Evolutionary conservation across 768 basidiomycete genomes (phyloP).

Genomic region (Atractiella rhizophila): DNA sequence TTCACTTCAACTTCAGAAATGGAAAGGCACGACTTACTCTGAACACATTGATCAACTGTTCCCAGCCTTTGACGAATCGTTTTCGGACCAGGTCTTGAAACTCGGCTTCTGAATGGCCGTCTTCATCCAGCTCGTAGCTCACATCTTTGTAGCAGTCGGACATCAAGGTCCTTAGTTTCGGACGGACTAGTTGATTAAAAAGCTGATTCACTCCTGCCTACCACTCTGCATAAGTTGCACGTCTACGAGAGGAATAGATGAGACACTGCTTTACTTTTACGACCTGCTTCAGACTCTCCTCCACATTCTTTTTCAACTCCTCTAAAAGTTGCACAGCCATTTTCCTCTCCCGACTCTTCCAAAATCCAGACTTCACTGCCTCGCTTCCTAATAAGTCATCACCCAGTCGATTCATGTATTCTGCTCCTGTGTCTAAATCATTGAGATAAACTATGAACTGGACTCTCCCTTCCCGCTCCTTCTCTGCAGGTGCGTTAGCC

Average conservation of each 20-base stretch:
- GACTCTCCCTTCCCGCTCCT: constrained; percentile 25
- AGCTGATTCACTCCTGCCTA: constrained; percentile 73
- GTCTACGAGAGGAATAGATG: not conserved
- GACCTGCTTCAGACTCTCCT: constrained; percentile 38
- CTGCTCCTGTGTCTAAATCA: constrained; percentile 74
- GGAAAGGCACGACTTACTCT: constrained; percentile 30
- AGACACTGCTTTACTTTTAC: constrained; percentile 42
- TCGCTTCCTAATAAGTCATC: constrained; percentile 34
- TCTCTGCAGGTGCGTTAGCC: constrained; percentile 33
- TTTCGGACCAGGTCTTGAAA: constrained; percentile 66
- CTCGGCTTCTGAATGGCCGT: constrained; percentile 55
- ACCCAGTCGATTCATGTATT: constrained; percentile 64
- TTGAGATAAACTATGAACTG: constrained; percentile 43
- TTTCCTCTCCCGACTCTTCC: no score
- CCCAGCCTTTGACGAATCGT: constrained; percentile 74
- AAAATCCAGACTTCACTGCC: no score
- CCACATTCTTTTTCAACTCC: constrained; percentile 2
- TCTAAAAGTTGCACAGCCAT: no score
- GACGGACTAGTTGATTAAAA: constrained; percentile 80
- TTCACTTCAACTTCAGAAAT: not conserved
- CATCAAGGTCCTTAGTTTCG: constrained; percentile 56
- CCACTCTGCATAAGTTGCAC: not conserved
- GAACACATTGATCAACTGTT: constrained; percentile 57
- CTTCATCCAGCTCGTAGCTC: constrained; percentile 69
- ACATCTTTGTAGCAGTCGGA: constrained; percentile 74